Conservation (phyloP, 257 asterid genomes). For the Linderniella brevidens region DNA sequence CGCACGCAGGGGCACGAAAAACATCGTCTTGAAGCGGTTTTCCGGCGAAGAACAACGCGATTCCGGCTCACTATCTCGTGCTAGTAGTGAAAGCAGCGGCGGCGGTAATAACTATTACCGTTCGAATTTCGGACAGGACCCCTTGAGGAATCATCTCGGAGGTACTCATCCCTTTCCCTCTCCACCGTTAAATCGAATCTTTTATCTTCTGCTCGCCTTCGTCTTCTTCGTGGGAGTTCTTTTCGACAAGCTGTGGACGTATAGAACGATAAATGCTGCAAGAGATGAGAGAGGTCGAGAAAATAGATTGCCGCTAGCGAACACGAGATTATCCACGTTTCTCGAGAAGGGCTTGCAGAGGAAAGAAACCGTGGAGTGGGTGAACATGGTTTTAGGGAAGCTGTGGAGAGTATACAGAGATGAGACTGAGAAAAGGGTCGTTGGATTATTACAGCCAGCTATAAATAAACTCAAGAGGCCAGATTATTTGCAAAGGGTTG, state of each 20-base stretch:
- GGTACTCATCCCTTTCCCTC: slow-evolving; percentile 84
- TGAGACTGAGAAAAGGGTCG: slow-evolving; percentile 56
- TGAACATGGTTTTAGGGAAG: slow-evolving; percentile 69
- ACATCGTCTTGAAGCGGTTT: slow-evolving; percentile 45
- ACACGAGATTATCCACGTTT: slow-evolving; percentile 31
- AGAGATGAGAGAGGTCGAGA: slow-evolving; percentile 13
- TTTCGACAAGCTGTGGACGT: slow-evolving; percentile 78
- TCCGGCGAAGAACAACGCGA: slow-evolving; percentile 24
- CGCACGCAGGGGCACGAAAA: slow-evolving; percentile 27
- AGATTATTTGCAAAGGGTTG: slow-evolving; percentile 59
- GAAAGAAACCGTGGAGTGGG: slow-evolving; percentile 77
- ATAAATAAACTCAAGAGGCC: slow-evolving; percentile 57
- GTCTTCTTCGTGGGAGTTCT: slow-evolving; percentile 88
- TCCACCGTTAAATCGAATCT: slow-evolving; percentile 44
- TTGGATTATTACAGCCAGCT: slow-evolving; percentile 59
- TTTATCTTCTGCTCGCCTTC: slow-evolving; percentile 56
- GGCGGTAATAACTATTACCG: slow-evolving; percentile 27
- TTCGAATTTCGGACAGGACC: slow-evolving; percentile 60
- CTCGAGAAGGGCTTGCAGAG: slow-evolving; percentile 67
- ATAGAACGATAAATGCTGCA: slow-evolving; percentile 29
- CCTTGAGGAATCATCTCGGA: slow-evolving; percentile 84
- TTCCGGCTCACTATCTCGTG: slow-evolving; percentile 18
- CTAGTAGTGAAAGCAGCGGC: slow-evolving; percentile 6
- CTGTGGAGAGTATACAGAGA: slow-evolving; percentile 58
- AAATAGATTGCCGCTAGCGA: slow-evolving; percentile 44